These are phyloP conservation scores for Epichloe sylvatica DNA, from an alignment of 2,329 filamentous ascomycete species.

Conservation along the genomic window DNA sequence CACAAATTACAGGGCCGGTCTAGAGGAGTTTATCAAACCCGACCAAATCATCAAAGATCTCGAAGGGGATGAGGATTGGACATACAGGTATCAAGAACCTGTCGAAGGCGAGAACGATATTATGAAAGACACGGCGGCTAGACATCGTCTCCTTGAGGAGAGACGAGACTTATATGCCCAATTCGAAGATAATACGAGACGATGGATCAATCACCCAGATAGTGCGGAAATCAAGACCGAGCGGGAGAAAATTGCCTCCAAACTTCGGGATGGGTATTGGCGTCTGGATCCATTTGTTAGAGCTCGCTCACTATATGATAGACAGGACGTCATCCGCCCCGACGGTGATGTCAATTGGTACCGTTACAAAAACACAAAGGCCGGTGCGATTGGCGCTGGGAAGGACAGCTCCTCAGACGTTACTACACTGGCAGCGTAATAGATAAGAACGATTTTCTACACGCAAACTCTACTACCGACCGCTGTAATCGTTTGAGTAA, in stretches of 20 bases:
- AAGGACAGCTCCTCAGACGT: background rate
- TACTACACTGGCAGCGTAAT: slow-evolving; percentile 15
- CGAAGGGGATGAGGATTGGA: slow-evolving; percentile 74
- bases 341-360: slow-evolving; percentile 64
- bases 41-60: slow-evolving; percentile 67
- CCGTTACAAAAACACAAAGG: slow-evolving; percentile 13
- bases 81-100: slow-evolving; percentile 72
- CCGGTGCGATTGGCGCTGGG: background rate
- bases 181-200: slow-evolving; percentile 59
- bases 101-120: slow-evolving; percentile 57
- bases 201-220: slow-evolving; percentile 50
- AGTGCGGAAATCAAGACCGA: slow-evolving; percentile 37
- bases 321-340: slow-evolving; percentile 54
- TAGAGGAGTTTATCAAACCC: slow-evolving; percentile 60
- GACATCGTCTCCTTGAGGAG: slow-evolving; percentile 48
- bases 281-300: slow-evolving; percentile 73
- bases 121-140: slow-evolving; percentile 52
- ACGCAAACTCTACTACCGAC: background rate
- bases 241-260: slow-evolving; percentile 46
- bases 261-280: slow-evolving; percentile 71
- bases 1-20: slow-evolving; percentile 65
- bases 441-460: slow-evolving; percentile 10
- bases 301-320: slow-evolving; percentile 73
- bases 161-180: slow-evolving; percentile 52
- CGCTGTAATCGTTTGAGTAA: background rate